Base-by-base conservation (phyloP, 345 rosid species). In the Bruguiera gymnorhiza region DNA sequence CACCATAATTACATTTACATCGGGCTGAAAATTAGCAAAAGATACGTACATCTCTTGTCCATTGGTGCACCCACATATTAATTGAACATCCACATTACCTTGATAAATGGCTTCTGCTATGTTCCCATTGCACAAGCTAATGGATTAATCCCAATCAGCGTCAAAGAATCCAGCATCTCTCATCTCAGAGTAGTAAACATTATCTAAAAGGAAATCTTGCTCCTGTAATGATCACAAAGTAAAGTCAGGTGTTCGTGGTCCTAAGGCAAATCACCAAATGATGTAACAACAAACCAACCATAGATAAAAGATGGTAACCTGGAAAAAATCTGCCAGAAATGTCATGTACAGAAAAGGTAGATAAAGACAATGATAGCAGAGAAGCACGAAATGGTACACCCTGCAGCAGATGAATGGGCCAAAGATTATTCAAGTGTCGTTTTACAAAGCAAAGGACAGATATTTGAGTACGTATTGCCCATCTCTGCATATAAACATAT, bases 121-220 rank as follows among this genome's bases (percentile, higher is more conserved):
- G 60, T 56, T 56, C 2, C 30, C 30, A 56, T 15, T 23, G 16
- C 6, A 39, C 59, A 15, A 23, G 59, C 23, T 23, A 43, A 50
- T 19, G 60, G 27, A 21, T 67, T 77, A 83, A 27, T 81, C 87
- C 83, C 82, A 83, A 30, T 80, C 83, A 10, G 74, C 76, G 53
- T 83, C 83, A 18, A 83, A 81, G 83, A 83, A 83, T 46, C 84
- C 84, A 1, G 83, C 84, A 78, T 78, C 84, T 73, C 63, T 81
- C 84, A 81, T 83, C 69, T 83, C 84, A 0, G 83, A 78, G 78
- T 78, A 81, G 58, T 78, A 83, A 58, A 81, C 84, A 76, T 79
- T 81, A 63, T 83, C 84, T 57, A 78, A 68, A 27, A 74, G 81
- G 74, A 83, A 78, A 63, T 76, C 76, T 78, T 83, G 83, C 67